A percentile compares a stretch with the other conserved stretches of the same genome.
These are phyloP conservation scores for Epichloe brachyelytri DNA, from an alignment of 2,329 filamentous ascomycete genomes.

Conservation along the genomic window DNA sequence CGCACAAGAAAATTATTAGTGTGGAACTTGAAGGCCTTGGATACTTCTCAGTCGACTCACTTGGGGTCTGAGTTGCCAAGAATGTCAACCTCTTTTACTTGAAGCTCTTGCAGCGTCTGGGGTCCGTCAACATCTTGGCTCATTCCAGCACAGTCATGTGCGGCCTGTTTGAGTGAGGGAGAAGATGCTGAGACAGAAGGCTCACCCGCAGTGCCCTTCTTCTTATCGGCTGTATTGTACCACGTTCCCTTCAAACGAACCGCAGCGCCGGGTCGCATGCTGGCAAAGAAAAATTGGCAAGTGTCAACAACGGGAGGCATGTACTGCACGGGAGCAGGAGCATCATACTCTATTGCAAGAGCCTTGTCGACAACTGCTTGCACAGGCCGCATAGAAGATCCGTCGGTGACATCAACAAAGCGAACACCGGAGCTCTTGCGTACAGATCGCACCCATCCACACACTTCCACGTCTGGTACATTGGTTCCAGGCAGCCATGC, in stretches of 20 bases:
- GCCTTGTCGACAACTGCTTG: constrained; percentile 69
- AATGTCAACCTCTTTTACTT: constrained; percentile 54
- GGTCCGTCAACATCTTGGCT: background rate
- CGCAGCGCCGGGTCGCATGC: constrained; percentile 69
- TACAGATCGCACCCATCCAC: constrained; percentile 74
- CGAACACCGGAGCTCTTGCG: constrained; percentile 73
- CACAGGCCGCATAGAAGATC: constrained; percentile 63
- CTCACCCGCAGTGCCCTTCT: background rate
- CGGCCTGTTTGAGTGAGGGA: constrained; percentile 1
- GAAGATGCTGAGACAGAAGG: constrained; percentile 2
- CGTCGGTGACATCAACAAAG: constrained; percentile 80
- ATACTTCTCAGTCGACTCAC: constrained; percentile 34
- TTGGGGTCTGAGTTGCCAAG: constrained; percentile 65
- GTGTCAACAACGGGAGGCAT: background rate
- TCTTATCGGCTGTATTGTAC: constrained; percentile 26
- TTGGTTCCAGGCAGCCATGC: constrained; percentile 33
- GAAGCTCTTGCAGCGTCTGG: constrained; percentile 47
- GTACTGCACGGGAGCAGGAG: constrained; percentile 13
- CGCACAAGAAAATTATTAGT: constrained; percentile 8
- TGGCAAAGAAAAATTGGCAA: constrained; percentile 22
- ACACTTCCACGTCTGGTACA: constrained; percentile 43
- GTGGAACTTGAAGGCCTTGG: background rate
- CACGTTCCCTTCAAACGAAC: constrained; percentile 68
- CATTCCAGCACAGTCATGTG: background rate
- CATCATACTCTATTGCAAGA: constrained; percentile 56